phyloP scores from a whole-genome alignment of 352 stramenopile species.

The Globisporangium lucens region DNA sequence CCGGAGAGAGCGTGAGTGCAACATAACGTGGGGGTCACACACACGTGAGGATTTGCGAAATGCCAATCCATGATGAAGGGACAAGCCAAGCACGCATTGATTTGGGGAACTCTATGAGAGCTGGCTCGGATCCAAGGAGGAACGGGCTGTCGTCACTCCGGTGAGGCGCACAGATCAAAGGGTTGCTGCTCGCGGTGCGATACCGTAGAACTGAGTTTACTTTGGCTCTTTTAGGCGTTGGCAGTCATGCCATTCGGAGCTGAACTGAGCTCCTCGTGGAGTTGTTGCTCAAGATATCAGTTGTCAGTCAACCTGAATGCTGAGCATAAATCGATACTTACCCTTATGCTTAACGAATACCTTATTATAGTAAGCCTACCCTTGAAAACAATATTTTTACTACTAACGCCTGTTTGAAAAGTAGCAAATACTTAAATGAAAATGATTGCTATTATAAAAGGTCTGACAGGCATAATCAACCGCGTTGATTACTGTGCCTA shows the following conservation, averaged over 20 bases:
- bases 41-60: not conserved
- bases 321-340: not conserved
- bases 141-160: not conserved
- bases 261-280: not conserved
- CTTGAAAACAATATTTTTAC: not conserved
- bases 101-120: no score
- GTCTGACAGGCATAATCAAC: not conserved
- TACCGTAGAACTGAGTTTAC: not conserved
- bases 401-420: not conserved
- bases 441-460: not conserved
- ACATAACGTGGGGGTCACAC: not conserved
- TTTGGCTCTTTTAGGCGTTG: not conserved
- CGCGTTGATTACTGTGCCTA: not conserved
- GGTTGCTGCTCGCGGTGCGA: not conserved
- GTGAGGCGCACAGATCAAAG: not conserved
- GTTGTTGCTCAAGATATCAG: not conserved
- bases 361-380: not conserved
- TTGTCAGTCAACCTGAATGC: not conserved
- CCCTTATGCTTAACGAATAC: not conserved
- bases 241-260: not conserved
- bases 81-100: not conserved
- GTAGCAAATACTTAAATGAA: not conserved
- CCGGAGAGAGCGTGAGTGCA: not conserved
- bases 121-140: no score
- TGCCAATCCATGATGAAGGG: not conserved